These are phyloP conservation scores for Aspergillus niger DNA, from an alignment of 2,329 filamentous ascomycete genomes.

Conservation along the genomic window DNA sequence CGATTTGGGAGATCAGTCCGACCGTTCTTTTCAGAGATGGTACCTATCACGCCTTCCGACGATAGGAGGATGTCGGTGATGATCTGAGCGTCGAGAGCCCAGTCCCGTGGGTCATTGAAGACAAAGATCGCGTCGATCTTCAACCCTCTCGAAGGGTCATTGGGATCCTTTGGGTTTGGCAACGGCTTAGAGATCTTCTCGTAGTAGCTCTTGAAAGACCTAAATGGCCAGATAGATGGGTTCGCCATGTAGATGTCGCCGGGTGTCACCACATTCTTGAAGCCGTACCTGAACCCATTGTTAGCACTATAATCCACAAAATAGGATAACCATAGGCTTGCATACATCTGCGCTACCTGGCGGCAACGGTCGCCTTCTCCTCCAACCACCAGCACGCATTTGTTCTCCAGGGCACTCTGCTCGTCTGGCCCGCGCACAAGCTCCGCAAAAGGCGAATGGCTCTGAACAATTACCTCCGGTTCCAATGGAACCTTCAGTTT, in stretches of 20 bases:
- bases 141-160: conserved; percentile 55
- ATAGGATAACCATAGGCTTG: background rate
- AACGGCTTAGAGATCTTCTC: conserved; percentile 45
- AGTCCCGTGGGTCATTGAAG: conserved; percentile 95
- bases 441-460: conserved; percentile 84
- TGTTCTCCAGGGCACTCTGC: conserved; percentile 56
- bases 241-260: conserved; percentile 77
- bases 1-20: conserved; percentile 63
- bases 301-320: background rate
- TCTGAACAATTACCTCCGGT: conserved; percentile 76
- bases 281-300: conserved; percentile 61
- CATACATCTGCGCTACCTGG: conserved; percentile 68
- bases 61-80: conserved; percentile 83
- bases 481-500: conserved; percentile 67
- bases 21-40: conserved; percentile 72
- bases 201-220: conserved; percentile 65
- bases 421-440: conserved; percentile 62
- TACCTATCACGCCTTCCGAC: conserved; percentile 75
- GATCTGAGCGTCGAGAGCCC: conserved; percentile 85
- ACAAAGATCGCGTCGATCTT: conserved; percentile 90
- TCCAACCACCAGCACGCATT: conserved; percentile 74
- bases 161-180: conserved; percentile 37
- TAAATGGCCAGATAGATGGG: conserved; percentile 80
- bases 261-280: conserved; percentile 79
- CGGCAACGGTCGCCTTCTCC: conserved; percentile 69